Conservation (phyloP, 441 rosid genomes). For the Populus hybrid region DNA sequence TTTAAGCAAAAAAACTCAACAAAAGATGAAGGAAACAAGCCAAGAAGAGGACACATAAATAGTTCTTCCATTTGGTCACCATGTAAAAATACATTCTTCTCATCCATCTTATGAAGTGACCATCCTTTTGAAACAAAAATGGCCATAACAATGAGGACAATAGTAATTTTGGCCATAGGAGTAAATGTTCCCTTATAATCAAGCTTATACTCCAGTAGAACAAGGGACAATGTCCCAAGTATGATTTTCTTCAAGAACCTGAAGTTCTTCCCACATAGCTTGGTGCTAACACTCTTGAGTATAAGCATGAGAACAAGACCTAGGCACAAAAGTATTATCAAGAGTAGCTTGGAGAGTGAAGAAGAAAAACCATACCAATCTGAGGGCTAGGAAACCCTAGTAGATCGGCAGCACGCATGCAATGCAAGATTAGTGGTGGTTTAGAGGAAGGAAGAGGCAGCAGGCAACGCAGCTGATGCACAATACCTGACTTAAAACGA, state of each 20-base stretch:
- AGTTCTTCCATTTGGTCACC: too few species aligned
- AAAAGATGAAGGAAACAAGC: too few species aligned
- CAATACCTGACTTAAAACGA: background rate
- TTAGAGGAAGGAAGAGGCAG: conserved; percentile 1
- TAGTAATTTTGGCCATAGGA: too few species aligned
- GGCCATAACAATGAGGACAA: too few species aligned
- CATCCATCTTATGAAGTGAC: too few species aligned
- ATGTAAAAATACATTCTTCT: too few species aligned
- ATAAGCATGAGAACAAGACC: background rate
- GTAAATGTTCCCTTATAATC: background rate
- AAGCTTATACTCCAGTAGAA: background rate
- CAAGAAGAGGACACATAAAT: too few species aligned
- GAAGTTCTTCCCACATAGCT: background rate
- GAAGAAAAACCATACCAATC: background rate
- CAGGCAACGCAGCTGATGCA: background rate
- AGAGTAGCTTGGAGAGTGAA: background rate
- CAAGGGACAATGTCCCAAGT: background rate
- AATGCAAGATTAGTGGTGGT: background rate
- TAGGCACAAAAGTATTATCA: background rate
- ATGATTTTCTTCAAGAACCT: background rate
- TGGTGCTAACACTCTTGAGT: background rate
- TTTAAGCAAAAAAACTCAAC: too few species aligned
- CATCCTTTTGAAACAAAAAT: too few species aligned
- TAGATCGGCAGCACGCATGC: background rate
- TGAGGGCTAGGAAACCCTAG: background rate